A percentile compares a stretch with the other conserved stretches of the same genome.
These are phyloP conservation scores for Ceratocystis eucalypticola DNA, from an alignment of 2,329 filamentous ascomycete species.

Conservation along the genomic window DNA sequence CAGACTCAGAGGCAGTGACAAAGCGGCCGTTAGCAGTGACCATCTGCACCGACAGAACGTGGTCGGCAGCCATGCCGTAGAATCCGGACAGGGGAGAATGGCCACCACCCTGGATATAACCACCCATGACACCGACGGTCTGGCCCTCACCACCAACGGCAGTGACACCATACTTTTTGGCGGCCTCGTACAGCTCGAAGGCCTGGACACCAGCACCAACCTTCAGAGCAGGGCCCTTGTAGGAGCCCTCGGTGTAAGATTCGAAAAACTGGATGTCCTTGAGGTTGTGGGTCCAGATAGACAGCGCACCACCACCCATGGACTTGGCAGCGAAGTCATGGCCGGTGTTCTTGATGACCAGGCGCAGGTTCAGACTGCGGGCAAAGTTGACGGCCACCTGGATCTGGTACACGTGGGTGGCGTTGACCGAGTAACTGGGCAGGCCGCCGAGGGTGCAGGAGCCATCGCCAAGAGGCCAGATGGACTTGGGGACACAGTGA, in stretches of 20 bases:
- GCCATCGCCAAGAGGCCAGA: conserved; percentile 23
- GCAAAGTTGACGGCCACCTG: conserved; percentile 37
- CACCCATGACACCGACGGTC: conserved; percentile 41
- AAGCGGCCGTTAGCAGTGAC: conserved; percentile 34
- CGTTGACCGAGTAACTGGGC: conserved; percentile 32
- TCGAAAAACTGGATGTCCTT: conserved; percentile 31
- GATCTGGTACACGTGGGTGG: conserved; percentile 31
- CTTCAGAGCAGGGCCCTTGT: conserved; percentile 39
- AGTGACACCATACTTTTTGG: conserved; percentile 25
- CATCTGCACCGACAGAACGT: conserved; percentile 35
- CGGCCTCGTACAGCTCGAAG: conserved; percentile 30
- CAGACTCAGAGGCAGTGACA: conserved; percentile 30
- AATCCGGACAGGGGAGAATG: conserved; percentile 32
- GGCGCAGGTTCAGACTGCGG: conserved; percentile 33
- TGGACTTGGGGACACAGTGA: conserved; percentile 12
- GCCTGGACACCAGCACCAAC: conserved; percentile 41
- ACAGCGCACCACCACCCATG: conserved; percentile 30
- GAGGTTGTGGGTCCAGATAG: conserved; percentile 30
- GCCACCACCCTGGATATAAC: conserved; percentile 44
- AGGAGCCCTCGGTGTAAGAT: conserved; percentile 30
- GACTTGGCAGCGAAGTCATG: conserved; percentile 36
- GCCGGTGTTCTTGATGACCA: conserved; percentile 40
- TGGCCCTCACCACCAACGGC: conserved; percentile 25
- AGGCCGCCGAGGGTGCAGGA: conserved; percentile 31
- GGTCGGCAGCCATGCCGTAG: conserved; percentile 36